phyloP scores from a whole-genome alignment of 495 filamentous ascomycete species.

The Penicillium lagena region DNA sequence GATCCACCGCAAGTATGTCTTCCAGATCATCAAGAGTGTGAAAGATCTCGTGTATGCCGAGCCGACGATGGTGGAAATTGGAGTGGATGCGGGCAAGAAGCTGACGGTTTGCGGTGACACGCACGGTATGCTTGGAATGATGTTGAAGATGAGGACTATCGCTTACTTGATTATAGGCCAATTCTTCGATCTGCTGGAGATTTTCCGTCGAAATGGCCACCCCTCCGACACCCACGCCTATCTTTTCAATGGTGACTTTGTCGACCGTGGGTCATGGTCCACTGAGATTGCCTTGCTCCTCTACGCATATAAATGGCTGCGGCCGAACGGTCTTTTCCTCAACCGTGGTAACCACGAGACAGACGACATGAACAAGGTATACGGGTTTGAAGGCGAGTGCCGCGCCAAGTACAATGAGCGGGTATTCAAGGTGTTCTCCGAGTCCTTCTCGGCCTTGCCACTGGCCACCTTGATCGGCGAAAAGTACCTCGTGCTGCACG shows the following conservation, averaged over 20 bases:
- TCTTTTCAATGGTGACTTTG: constrained; percentile 98
- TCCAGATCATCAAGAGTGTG: constrained; percentile 87
- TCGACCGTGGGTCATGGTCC: constrained; percentile 96
- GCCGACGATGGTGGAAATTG: constrained; percentile 95
- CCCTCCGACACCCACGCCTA: constrained; percentile 83
- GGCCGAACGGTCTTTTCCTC: constrained; percentile 81
- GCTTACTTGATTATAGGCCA: constrained; percentile 52
- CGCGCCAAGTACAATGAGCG: constrained; percentile 96
- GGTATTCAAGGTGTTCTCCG: constrained; percentile 95
- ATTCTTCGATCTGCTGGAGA: constrained; percentile 94
- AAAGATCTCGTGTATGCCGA: constrained; percentile 85
- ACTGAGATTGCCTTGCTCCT: constrained; percentile 90
- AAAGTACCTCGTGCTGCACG: constrained; percentile 91
- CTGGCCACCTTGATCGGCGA: constrained; percentile 86
- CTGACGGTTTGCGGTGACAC: constrained; percentile 98
- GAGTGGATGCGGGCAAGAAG: constrained; percentile 64
- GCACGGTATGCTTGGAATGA: constrained; percentile 57
- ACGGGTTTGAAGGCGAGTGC: constrained; percentile 98
- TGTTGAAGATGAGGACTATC: no score
- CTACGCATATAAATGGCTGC: constrained; percentile 95
- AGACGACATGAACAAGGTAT: constrained; percentile 98
- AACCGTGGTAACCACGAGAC: constrained; percentile 99
- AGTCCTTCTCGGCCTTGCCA: constrained; percentile 93
- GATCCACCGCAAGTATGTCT: constrained; percentile 92
- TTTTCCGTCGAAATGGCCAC: constrained; percentile 86